Base-by-base conservation (phyloP, 169 alveolate species). In the Babesia ovata region DNA sequence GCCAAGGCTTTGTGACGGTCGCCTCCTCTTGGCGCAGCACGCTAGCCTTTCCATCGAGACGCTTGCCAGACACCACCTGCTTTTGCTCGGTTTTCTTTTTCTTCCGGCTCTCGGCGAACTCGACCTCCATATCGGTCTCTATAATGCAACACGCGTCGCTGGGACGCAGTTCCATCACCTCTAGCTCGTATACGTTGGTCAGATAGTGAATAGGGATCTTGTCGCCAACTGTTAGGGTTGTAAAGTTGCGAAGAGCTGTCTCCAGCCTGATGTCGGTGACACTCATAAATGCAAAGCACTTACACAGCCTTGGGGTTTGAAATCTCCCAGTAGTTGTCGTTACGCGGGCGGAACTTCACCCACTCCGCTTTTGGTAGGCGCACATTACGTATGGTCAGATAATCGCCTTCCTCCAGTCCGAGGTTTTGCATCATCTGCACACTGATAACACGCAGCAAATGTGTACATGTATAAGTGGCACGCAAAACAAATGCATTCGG, bases 101-200 rank as follows among this genome's bases (percentile, higher is more conserved):
- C 19, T 45, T 45, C 52, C 62, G 70, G 50, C 61, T 29, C 45
- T 71, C 95, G 11, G 85, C 92, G 90, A 96, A 96, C 59, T 96
- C 99, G 10, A 96, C 99, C 61, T 94, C 97, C 44, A 95, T 91
- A 84, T 96, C 98, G 33, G 98, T 95, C 86, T 96, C 97, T n/a
- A 96, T 92, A 17, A 96, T 96, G 52, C 96, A 93, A 62, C 97
- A 94, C 14, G 97, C 96, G 67, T 92, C 79, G 9, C 90, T 90
- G n/a, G 99, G 98, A 61, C 91, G 93, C 57, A 93, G 86, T 42
- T 93, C 92, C 94, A 95, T 89, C 28, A 96, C 93, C 70, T 94
- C 96, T 56, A 96, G 87, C 84, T 86, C 90, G 84, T 93, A 96
- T n/a, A 93, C 90, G 63, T 85, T 91, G 61, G 93, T 94, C 36